A percentile compares a stretch with the other conserved stretches of the same genome.
phyloP scores from a whole-genome alignment of 129 eudicot genomes.

The Cynara cardunculus region DNA sequence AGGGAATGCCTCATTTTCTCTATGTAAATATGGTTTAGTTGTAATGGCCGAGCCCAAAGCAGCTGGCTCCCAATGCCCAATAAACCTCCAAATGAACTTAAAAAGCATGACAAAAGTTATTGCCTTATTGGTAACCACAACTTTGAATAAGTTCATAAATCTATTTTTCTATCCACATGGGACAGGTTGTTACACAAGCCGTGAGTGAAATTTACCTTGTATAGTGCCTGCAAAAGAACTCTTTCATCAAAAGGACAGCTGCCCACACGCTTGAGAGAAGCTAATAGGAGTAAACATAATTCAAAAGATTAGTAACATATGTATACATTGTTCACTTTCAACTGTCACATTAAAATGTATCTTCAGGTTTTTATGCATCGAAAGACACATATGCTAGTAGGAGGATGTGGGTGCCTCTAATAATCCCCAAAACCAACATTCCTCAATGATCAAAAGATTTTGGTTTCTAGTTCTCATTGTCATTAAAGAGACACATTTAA shows the following conservation, averaged over 20 bases:
- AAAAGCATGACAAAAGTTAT: not conserved
- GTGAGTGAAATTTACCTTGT: constrained; percentile 54
- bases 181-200: not conserved
- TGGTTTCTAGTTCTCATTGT: not conserved
- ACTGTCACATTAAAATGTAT: not conserved
- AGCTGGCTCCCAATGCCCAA: too few relatives aligned
- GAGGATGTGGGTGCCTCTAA: too few relatives aligned
- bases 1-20: too few relatives aligned
- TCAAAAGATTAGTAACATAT: constrained; percentile 20
- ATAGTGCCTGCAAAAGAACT: constrained; percentile 60
- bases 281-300: constrained; percentile 30
- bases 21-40: not conserved
- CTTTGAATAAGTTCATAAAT: not conserved
- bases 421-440: not conserved
- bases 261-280: constrained; percentile 48
- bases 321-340: not conserved
- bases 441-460: not conserved
- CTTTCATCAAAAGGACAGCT: constrained; percentile 72
- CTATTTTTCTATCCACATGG: not conserved
- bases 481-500: not conserved
- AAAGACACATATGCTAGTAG: not conserved
- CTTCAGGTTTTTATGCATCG: constrained; percentile 12
- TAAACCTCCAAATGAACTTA: not conserved
- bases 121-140: not conserved
- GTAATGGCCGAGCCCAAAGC: not conserved